Evolutionary conservation across 2,329 filamentous ascomycete genomes (phyloP).

Genomic region (Arthrinium puccinioides): DNA sequence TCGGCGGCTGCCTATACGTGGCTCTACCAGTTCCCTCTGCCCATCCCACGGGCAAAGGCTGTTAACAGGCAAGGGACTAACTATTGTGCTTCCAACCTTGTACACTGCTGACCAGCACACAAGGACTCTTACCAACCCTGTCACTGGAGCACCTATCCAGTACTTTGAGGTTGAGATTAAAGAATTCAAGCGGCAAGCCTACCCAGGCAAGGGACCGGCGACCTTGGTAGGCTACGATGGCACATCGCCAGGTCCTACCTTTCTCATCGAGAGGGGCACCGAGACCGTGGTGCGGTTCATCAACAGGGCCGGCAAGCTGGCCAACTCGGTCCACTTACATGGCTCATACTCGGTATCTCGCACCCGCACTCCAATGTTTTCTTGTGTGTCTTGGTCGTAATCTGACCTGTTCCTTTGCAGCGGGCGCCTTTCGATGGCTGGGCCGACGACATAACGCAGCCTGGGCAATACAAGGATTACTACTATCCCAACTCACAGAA

Average conservation of each 20-base stretch:
- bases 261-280: slow-evolving; percentile 37
- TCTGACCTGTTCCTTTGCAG: background rate
- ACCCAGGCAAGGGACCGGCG: slow-evolving; percentile 24
- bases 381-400: background rate
- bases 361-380: no score
- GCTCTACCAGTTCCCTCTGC: slow-evolving; percentile 3
- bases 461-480: slow-evolving; percentile 48
- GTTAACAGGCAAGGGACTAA: background rate
- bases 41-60: slow-evolving; percentile 2
- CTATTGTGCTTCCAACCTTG: background rate
- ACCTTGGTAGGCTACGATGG: slow-evolving; percentile 44
- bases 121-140: slow-evolving; percentile 26
- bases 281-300: slow-evolving; percentile 47
- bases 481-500: slow-evolving; percentile 52
- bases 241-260: slow-evolving; percentile 44
- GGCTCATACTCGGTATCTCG: slow-evolving; percentile 39
- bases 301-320: slow-evolving; percentile 37
- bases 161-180: slow-evolving; percentile 30
- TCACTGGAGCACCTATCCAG: slow-evolving; percentile 24
- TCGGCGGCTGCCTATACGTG: slow-evolving; percentile 2
- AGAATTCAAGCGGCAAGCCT: slow-evolving; percentile 26
- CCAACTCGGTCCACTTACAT: slow-evolving; percentile 47
- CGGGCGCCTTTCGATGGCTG: slow-evolving; percentile 43
- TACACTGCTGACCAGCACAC: no score
- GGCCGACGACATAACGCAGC: slow-evolving; percentile 43